Percentiles rank a stretch among this genome's conserved stretches.
phyloP scores from a whole-genome alignment of 148 eudicot species.

The Pharnaceum exiguum region DNA sequence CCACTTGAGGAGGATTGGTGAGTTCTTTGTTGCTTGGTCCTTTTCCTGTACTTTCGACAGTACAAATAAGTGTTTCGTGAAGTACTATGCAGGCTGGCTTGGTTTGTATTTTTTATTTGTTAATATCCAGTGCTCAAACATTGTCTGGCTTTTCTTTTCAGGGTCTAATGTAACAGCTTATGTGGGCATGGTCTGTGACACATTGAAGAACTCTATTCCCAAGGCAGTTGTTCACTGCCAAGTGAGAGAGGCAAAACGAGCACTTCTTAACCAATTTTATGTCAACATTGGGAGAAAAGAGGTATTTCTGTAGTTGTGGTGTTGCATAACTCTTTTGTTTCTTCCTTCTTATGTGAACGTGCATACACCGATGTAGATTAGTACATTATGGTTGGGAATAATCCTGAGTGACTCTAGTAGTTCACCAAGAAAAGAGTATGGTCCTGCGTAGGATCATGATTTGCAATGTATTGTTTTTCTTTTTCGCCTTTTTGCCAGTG shows the following conservation, averaged over 20 bases:
- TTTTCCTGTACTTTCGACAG: neutral
- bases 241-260: slow-evolving; percentile 84
- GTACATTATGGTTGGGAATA: no score
- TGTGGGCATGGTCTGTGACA: slow-evolving; percentile 83
- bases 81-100: neutral
- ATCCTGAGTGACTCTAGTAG: no score
- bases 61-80: neutral
- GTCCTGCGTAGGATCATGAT: no score
- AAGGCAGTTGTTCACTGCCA: slow-evolving; percentile 97
- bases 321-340: slow-evolving; percentile 1
- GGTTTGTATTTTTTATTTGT: neutral
- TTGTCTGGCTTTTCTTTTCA: slow-evolving; percentile 22
- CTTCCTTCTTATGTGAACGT: no score
- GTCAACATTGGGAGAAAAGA: slow-evolving; percentile 83
- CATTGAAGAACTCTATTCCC: slow-evolving; percentile 75
- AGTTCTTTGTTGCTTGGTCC: slow-evolving; percentile 1
- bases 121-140: neutral
- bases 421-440: no score
- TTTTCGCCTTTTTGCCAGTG: no score
- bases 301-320: slow-evolving; percentile 34
- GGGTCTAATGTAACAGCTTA: slow-evolving; percentile 90
- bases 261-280: slow-evolving; percentile 74
- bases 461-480: no score
- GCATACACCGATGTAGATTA: no score
- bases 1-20: slow-evolving; percentile 90